These are phyloP conservation scores for Monosporascus sp. DNA, from an alignment of 2,329 filamentous ascomycete genomes.

Conservation along the genomic window DNA sequence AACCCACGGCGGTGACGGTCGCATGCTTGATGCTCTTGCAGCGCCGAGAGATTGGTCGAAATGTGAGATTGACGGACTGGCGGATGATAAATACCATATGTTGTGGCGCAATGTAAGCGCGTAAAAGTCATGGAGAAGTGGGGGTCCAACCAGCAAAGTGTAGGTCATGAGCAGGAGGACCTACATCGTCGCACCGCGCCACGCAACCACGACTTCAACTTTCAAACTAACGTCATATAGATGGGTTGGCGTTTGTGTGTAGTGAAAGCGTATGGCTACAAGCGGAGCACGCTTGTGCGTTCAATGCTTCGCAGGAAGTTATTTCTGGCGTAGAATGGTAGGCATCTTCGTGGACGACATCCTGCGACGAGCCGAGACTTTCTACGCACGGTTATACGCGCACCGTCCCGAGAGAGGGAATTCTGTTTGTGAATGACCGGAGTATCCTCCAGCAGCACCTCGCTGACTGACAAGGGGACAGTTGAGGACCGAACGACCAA, in stretches of 20 bases:
- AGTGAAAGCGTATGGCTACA: not conserved
- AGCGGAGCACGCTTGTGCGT: not conserved
- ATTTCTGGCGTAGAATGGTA: too few species aligned
- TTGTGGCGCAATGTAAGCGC: not conserved
- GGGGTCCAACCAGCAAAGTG: not conserved
- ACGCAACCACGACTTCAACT: too few species aligned
- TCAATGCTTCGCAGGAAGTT: not conserved
- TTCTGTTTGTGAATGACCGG: too few species aligned
- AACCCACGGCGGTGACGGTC: not conserved
- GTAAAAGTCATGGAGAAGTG: not conserved
- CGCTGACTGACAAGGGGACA: too few species aligned
- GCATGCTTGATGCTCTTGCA: not conserved
- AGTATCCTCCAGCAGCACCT: too few species aligned
- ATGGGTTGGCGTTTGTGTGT: not conserved
- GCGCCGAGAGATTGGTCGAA: not conserved
- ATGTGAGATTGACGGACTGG: not conserved
- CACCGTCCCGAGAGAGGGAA: too few species aligned
- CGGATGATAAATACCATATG: not conserved
- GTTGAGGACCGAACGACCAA: too few species aligned
- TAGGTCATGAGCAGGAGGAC: not conserved
- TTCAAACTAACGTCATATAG: not conserved
- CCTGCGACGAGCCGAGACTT: too few species aligned
- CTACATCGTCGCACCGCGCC: not conserved
- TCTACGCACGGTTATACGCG: too few species aligned
- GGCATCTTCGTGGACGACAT: too few species aligned